Conservation (phyloP, 148 eudicot species). For the Vaccinium darrowii region DNA sequence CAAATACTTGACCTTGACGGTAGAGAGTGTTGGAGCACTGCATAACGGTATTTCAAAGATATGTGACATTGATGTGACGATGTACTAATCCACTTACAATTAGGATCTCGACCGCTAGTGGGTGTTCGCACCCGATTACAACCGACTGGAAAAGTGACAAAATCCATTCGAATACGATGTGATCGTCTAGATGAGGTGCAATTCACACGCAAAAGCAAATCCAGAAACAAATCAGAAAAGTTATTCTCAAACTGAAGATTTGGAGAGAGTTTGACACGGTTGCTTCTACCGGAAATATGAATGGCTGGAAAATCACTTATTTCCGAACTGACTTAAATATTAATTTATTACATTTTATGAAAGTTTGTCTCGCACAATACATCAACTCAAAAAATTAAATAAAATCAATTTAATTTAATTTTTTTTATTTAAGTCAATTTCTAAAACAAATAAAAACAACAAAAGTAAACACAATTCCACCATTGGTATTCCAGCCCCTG, state of each 20-base stretch:
- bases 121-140: too few species aligned
- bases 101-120: neutral
- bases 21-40: too few species aligned
- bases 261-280: too few species aligned
- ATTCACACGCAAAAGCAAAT: neutral
- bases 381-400: too few species aligned
- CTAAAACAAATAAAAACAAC: neutral
- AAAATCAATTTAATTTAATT: too few species aligned
- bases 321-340: too few species aligned
- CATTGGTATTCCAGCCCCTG: neutral
- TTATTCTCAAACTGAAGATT: neutral
- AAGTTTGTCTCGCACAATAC: too few species aligned
- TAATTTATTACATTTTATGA: too few species aligned
- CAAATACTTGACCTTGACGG: too few species aligned
- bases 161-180: neutral
- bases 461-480: neutral
- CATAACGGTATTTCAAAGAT: neutral
- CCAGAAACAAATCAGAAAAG: neutral
- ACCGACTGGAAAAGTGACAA: neutral
- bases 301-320: too few species aligned
- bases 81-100: neutral
- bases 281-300: too few species aligned
- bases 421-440: too few species aligned
- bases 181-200: neutral
- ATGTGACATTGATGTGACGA: neutral